phyloP scores from a whole-genome alignment of 1,284 basidiomycete species.

The Xerocomus minutiporus region DNA sequence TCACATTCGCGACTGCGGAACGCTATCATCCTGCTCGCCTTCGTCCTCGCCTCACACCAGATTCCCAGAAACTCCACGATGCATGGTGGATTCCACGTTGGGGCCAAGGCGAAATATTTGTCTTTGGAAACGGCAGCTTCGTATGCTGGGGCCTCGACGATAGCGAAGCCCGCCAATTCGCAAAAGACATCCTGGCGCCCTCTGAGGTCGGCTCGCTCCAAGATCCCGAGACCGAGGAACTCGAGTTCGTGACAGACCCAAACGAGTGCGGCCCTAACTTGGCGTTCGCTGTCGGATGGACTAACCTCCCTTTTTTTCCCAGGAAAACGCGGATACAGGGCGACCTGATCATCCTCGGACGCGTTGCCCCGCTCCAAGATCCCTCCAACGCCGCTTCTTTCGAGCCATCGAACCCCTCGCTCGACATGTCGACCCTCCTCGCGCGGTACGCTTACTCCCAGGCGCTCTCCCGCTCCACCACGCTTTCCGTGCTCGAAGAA shows the following conservation, averaged over 20 bases:
- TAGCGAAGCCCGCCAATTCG: constrained; percentile 68
- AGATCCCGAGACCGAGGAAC: constrained; percentile 80
- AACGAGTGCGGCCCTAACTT: constrained; percentile 46
- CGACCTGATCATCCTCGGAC: constrained; percentile 85
- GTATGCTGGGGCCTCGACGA: constrained; percentile 88
- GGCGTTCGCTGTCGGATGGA: constrained; percentile 3
- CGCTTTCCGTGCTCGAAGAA: constrained; percentile 78
- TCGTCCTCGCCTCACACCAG: constrained; percentile 46
- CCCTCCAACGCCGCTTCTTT: constrained; percentile 41
- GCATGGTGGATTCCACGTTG: constrained; percentile 76
- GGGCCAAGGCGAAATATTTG: constrained; percentile 81
- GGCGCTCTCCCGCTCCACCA: constrained; percentile 81
- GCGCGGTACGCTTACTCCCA: constrained; percentile 88
- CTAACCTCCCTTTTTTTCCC: neutral
- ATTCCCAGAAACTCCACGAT: constrained; percentile 60
- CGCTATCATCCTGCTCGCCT: constrained; percentile 62
- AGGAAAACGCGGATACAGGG: constrained; percentile 83
- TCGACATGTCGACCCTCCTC: constrained; percentile 65
- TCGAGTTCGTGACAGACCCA: constrained; percentile 87
- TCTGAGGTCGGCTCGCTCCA: constrained; percentile 59
- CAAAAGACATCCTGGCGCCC: constrained; percentile 55
- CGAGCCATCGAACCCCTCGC: constrained; percentile 41
- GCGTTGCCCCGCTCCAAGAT: constrained; percentile 49
- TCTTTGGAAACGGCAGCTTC: constrained; percentile 81
- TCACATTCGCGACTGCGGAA: constrained; percentile 74